These are phyloP conservation scores for Plasmodium billcollinsi DNA, from an alignment of 169 alveolate species.

Conservation along the genomic window DNA sequence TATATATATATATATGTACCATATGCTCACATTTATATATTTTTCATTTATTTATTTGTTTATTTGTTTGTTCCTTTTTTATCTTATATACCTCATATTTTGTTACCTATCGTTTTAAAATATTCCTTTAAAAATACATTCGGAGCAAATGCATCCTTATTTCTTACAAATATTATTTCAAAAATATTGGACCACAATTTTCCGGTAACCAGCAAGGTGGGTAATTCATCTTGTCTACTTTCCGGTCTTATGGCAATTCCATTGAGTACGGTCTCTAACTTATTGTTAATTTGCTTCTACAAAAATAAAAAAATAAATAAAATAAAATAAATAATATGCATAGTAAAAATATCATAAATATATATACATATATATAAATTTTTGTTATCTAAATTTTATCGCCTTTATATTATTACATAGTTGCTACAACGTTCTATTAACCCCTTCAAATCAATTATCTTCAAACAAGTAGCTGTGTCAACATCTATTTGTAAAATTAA, in stretches of 20 bases:
- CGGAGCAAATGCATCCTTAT: not conserved
- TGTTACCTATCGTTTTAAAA: conserved; percentile 20
- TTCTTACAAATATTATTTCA: conserved; percentile 48
- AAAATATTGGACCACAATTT: conserved; percentile 70
- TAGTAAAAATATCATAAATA: not conserved
- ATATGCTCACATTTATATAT: no score
- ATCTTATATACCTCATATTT: not conserved
- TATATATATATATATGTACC: no score
- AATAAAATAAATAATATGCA: no score
- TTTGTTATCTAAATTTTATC: no score
- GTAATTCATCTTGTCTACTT: not conserved
- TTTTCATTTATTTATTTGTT: no score
- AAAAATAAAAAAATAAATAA: not conserved
- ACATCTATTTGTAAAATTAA: conserved; percentile 73
- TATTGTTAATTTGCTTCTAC: conserved; percentile 4
- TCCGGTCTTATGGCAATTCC: conserved; percentile 55
- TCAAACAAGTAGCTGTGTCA: conserved; percentile 60
- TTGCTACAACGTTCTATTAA: conserved; percentile 13
- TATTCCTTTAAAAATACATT: not conserved
- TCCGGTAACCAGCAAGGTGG: conserved; percentile 54
- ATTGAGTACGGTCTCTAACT: conserved; percentile 26
- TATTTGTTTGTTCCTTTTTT: no score
- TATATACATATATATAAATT: not conserved
- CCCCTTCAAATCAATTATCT: conserved; percentile 70
- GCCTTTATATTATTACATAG: conserved; percentile 6